Evolutionary conservation across 805 yeast genomes (phyloP).

Genomic region (Monosporozyma aerobia): DNA sequence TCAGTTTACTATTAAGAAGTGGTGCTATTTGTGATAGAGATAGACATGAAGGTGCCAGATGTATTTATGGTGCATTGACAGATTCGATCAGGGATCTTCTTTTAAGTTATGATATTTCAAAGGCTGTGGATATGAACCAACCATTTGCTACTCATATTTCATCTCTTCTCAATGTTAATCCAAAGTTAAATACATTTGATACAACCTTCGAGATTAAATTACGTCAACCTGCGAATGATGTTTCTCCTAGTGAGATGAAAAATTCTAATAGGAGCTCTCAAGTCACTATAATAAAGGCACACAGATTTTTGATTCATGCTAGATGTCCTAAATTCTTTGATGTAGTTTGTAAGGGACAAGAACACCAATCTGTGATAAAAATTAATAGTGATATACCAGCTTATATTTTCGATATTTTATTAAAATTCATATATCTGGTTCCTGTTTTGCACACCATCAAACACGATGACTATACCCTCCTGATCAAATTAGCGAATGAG

Average conservation of each 20-base stretch:
- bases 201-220: not conserved
- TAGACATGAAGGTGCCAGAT: slow-evolving; percentile 71
- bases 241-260: not conserved
- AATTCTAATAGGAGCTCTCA: slow-evolving; percentile 6
- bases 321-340: slow-evolving; percentile 29
- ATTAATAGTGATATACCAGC: not conserved
- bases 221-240: not conserved
- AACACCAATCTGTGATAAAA: not conserved
- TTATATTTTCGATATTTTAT: slow-evolving; percentile 15
- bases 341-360: slow-evolving; percentile 6
- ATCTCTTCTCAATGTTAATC: slow-evolving; percentile 24
- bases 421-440: slow-evolving; percentile 32
- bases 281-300: slow-evolving; percentile 15
- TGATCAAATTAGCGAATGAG: slow-evolving; percentile 29
- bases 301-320: slow-evolving; percentile 36
- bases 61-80: slow-evolving; percentile 69
- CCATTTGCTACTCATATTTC: slow-evolving; percentile 70
- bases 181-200: slow-evolving; percentile 11
- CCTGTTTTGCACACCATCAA: slow-evolving; percentile 34
- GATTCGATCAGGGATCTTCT: slow-evolving; percentile 54
- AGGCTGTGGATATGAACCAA: slow-evolving; percentile 54
- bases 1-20: slow-evolving; percentile 46
- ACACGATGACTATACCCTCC: slow-evolving; percentile 19
- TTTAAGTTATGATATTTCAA: slow-evolving; percentile 54
- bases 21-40: slow-evolving; percentile 78